Base-by-base conservation (phyloP, 768 basidiomycete species). In the Phylloporus scabripes region DNA sequence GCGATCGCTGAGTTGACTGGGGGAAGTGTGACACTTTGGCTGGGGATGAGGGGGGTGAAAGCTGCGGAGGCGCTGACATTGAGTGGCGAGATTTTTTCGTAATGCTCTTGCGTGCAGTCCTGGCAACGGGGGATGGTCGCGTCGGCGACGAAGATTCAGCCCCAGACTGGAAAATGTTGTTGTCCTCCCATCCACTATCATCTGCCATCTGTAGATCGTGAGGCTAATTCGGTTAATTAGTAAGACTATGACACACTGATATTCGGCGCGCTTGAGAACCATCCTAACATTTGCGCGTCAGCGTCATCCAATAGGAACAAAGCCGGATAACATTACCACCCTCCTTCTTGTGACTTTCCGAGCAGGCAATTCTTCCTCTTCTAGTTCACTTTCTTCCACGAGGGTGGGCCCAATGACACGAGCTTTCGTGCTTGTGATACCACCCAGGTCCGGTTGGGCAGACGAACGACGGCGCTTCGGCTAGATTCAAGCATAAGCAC, bases 101-200 rank as follows among this genome's bases (percentile, higher is more conserved):
- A 51, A 56, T 50, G 60, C 62, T 51, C 53, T 71, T 75, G 53
- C 76, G 70, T 50, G 74, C 61, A 39, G 72, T 54, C 66, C 75
- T 74, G 55, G 73, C 68, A 50, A 69, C 51, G 39, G 82, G 84
- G 5, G 82, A 78, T 31, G 84, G 81, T 15, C 82, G 83, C 9
- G 63, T 66, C 29, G 89, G 88, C 12, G 87, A 90, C 7, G 87
- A 87, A n/a, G 85, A 86, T 58, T 92, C 89, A 5, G 85, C 84
- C n/a, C 87, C 89, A 8, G 87, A 90, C 61, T 92, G 89, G 64
- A 92, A 92, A 24, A 90, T 80, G 54, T 92, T 92, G 60, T 89
- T 90, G 55, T 91, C 89, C 60, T 92, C 89, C 88, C 89, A 92
- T 29, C 87, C 87, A 57, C 87, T 90, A 46, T 88, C 87, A 33